Conservation (phyloP, 768 basidiomycete genomes). For the Termitomyces sp. region DNA sequence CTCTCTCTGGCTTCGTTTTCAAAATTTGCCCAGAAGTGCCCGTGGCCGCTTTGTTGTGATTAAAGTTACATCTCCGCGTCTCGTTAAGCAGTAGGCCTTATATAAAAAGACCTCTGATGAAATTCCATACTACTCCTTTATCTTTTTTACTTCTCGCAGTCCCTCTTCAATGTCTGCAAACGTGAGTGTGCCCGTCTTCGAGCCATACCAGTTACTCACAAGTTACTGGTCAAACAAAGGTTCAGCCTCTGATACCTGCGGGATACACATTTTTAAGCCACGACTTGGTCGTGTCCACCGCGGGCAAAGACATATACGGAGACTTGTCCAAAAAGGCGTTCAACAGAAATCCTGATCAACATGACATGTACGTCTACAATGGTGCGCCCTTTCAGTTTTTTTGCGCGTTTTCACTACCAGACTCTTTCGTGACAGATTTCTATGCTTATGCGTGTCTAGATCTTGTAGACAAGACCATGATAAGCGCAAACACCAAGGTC, state of each 20-base stretch:
- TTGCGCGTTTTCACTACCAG: neutral
- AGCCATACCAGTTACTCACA: constrained; percentile 9
- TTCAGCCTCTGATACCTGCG: constrained; percentile 17
- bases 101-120: neutral
- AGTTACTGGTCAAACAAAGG: neutral
- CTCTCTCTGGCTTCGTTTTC: neutral
- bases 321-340: constrained; percentile 23
- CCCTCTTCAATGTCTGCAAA: constrained; percentile 5
- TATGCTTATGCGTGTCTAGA: constrained; percentile 26
- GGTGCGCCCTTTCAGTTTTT: constrained; percentile 14
- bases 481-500: constrained; percentile 24
- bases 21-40: neutral
- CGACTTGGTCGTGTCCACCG: constrained; percentile 22
- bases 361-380: constrained; percentile 29
- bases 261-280: constrained; percentile 27
- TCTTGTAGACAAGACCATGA: constrained; percentile 26
- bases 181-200: constrained; percentile 6
- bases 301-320: constrained; percentile 20
- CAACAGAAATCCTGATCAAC: constrained; percentile 26
- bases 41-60: neutral
- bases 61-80: neutral
- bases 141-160: neutral
- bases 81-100: no score
- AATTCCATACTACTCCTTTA: neutral
- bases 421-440: constrained; percentile 20